phyloP scores from a whole-genome alignment of 495 filamentous ascomycete species.

The Staphylotrichum tortipilum region DNA sequence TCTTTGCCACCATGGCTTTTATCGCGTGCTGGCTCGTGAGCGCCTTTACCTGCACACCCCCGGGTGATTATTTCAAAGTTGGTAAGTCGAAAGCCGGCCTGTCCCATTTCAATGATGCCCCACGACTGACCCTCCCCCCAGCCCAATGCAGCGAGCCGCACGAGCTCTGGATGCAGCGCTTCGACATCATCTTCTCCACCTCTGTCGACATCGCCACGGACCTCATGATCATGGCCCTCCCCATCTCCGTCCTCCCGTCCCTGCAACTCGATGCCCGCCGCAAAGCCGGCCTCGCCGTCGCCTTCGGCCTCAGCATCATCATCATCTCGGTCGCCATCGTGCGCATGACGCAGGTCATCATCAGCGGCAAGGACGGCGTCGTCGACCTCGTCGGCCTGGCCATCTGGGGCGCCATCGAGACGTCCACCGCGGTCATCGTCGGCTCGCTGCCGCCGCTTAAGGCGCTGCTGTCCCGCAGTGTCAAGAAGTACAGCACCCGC shows the following conservation, averaged over 20 bases:
- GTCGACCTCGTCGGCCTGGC: conserved; percentile 4
- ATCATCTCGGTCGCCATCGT: conserved; percentile 1
- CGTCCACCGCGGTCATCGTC: not conserved
- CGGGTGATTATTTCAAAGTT: not conserved
- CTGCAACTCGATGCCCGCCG: not conserved
- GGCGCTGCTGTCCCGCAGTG: not conserved
- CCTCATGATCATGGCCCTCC: conserved; percentile 3
- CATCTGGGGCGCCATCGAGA: conserved; percentile 5
- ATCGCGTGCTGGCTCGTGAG: conserved; percentile 1
- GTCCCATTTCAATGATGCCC: too few species aligned
- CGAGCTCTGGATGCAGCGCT: not conserved
- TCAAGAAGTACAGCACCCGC: conserved; percentile 1
- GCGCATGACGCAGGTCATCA: conserved; percentile 1
- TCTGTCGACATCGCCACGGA: not conserved
- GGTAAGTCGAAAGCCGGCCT: not conserved
- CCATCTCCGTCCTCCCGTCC: conserved; percentile 1
- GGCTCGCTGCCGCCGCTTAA: conserved; percentile 1
- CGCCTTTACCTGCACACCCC: not conserved
- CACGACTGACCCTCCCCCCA: not conserved
- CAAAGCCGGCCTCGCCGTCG: not conserved
- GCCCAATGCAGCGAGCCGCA: not conserved
- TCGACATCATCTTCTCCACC: not conserved
- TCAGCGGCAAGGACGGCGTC: not conserved
- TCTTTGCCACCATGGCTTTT: not conserved
- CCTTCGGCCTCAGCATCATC: conserved; percentile 5